Evolutionary conservation across 176 grass and related monocot species (phyloP), one percentile per base, ranked within the genome.

Genomic region (Elymus sibiricus): DNA sequence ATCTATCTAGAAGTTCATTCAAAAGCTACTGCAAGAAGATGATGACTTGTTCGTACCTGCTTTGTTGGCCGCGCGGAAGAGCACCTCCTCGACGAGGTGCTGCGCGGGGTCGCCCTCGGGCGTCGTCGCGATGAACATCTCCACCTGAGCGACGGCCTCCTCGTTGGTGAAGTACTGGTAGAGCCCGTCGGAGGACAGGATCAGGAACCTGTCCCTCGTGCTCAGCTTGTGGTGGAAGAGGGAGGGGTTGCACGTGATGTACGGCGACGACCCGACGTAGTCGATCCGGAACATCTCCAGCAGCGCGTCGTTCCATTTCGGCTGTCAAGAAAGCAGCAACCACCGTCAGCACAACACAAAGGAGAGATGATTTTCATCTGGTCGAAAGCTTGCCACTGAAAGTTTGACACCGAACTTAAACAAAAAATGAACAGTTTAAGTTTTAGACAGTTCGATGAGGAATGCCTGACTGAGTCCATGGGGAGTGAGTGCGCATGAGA

Each of bases 101-200:
- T 99, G 94, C 2, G 97, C 97, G 28, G 97, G 97, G 79, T 99
- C 97, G 3, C 97, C 97, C 49, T 99, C 97, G 55, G 97, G 97
- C 25, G 92, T 94, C 39, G 94, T 88, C 10, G 90, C 85, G 6
- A 99, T 90, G 79, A 99, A 99, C 90, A 91, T 94, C 71, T 99
- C 97, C 15, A 99, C 90, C 78, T 96, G 79, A 51, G 94, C 76
- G 38, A 96, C 92, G 1, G 87, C 94, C 85, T 95, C 97, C 87
- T 99, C 94, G 13, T 96, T 99, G 62, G 97, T 99, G 71, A 99
- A 94, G 64, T 99, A 99, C 43, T 99, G 97, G 87, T 99, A 99
- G 55, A 99, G 94, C 64, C 97, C 97, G 9, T 99, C 97, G 1
- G 97, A 99, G 6, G 97, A 99, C 7, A 99, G 85, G 87, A 99